Evolutionary conservation across 805 yeast genomes (phyloP).

Genomic region (Nadsonia fulvescens): DNA sequence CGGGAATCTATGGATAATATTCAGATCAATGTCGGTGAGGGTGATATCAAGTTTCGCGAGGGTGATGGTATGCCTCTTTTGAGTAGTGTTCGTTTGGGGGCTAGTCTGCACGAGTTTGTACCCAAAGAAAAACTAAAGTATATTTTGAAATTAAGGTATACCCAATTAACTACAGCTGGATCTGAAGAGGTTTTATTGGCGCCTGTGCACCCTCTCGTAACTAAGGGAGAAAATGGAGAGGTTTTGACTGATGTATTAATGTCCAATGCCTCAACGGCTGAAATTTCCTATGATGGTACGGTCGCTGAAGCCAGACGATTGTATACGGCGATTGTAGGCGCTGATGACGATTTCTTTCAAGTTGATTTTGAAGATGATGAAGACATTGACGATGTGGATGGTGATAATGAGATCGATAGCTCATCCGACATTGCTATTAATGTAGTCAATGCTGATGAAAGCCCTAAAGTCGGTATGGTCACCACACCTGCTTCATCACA

Average conservation of each 20-base stretch:
- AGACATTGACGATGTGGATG: conserved; percentile 24
- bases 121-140: conserved; percentile 57
- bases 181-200: conserved; percentile 3
- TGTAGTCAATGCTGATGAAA: no score
- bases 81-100: conserved; percentile 72
- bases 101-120: conserved; percentile 66
- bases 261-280: conserved; percentile 18
- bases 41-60: conserved; percentile 30
- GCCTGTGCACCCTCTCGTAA: conserved; percentile 1
- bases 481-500: no score
- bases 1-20: conserved; percentile 56
- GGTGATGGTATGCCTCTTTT: conserved; percentile 51
- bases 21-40: conserved; percentile 34
- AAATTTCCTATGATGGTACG: conserved; percentile 81
- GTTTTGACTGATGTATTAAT: conserved; percentile 1
- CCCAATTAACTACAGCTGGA: conserved; percentile 23
- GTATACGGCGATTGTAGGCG: conserved; percentile 68
- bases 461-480: no score
- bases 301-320: conserved; percentile 63
- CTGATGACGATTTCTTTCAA: conserved; percentile 91
- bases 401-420: background rate
- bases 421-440: no score
- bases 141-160: conserved; percentile 41
- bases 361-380: conserved; percentile 94
- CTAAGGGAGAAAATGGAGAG: conserved; percentile 3